phyloP scores from a whole-genome alignment of 306 rosid genomes.

The Begonia loranthoides region DNA sequence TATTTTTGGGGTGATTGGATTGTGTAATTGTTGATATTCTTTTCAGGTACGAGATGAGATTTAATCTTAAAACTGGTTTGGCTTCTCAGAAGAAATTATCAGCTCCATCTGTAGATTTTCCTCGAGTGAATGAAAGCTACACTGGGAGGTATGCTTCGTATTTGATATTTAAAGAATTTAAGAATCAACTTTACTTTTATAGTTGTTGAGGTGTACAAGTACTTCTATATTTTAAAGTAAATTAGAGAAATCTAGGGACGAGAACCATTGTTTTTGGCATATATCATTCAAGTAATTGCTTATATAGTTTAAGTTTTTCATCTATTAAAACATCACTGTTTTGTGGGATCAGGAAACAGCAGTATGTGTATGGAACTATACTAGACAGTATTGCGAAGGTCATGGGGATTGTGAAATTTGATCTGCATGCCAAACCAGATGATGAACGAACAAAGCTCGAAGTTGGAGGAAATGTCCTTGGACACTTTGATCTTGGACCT shows the following conservation, averaged over 20 bases:
- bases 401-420: constrained; percentile 69
- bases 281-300: neutral
- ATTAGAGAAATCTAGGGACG: neutral
- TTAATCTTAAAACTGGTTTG: constrained; percentile 62
- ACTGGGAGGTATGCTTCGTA: constrained; percentile 57
- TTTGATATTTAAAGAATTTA: neutral
- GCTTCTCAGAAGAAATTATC: constrained; percentile 77
- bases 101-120: constrained; percentile 70
- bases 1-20: neutral
- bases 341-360: constrained; percentile 48
- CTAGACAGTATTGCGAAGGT: constrained; percentile 61
- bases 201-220: constrained; percentile 1
- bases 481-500: constrained; percentile 72
- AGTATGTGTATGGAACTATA: constrained; percentile 65
- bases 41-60: constrained; percentile 83
- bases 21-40: constrained; percentile 14
- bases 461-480: constrained; percentile 76
- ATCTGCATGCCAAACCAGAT: constrained; percentile 62
- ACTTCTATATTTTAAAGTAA: neutral
- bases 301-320: neutral
- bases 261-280: too few relatives aligned
- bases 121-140: constrained; percentile 86
- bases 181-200: neutral
- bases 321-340: neutral
- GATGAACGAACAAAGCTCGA: constrained; percentile 45